Evolutionary conservation across 805 yeast species (phyloP), one percentile per base, ranked within the genome.

Genomic region (Monosporozyma yasuniensis): DNA sequence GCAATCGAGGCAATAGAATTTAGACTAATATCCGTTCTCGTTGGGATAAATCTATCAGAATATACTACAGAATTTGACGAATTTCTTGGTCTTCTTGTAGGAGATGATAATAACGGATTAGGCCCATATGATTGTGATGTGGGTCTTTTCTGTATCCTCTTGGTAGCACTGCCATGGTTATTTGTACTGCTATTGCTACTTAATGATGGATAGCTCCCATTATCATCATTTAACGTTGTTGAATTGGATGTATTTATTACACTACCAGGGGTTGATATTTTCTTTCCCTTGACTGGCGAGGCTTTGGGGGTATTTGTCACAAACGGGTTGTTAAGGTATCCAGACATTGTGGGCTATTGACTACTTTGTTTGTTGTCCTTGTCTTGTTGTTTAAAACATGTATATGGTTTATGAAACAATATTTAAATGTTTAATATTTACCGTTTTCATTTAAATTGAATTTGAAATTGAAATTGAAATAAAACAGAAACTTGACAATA

Each of bases 21-120:
- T 14, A 91, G 70, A 59, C 88, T 95, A 23, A 88, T 78, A 0
- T 96, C 96, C 1, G 87, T 81, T 46, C 99, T 70, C 52, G 79
- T 81, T 4, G 99, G 99, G 25, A 93, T 87, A 65, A 81, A 88
- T 50, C 98, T 72, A 66, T 90, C 99, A 54, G 86, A 81, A 67
- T 84, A 86, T 0, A 79, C 72, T 5, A 54, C 53, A 3, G 65
- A 49, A 3, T 67, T 56, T 9, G 42, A 39, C 3, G 68, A 52
- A 1, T 68, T 61, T 39, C 72, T 54, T 4, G 72, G 56, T 41
- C 64, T 54, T 45, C 66, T 57, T 4, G 60, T 56, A 4, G 69
- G 69, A 1, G 69, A 65, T 3, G 64, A 52, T 19, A 61, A 49
- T 8, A 57, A 44, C 1, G 66, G 59, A 27, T 47, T 47, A 5